A percentile compares a stretch with the other conserved stretches of the same genome.
These are phyloP conservation scores for Coprinopsis sp. DNA, from an alignment of 768 basidiomycete species.

Conservation along the genomic window DNA sequence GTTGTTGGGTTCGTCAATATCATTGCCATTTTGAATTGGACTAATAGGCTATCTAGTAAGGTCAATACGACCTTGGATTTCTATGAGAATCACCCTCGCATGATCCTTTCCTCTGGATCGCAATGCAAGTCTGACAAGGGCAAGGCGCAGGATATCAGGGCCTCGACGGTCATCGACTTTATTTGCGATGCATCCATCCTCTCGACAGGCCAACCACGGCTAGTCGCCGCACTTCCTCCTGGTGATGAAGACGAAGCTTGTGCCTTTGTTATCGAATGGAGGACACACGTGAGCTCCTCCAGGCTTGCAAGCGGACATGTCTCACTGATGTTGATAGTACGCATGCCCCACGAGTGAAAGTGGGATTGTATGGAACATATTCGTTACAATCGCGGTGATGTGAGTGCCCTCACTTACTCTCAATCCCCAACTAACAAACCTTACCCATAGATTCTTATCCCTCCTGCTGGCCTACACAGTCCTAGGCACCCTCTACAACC, in stretches of 20 bases:
- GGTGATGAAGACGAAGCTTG: slow-evolving; percentile 62
- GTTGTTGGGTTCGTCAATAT: slow-evolving; percentile 57
- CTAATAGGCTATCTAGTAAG: slow-evolving; percentile 30
- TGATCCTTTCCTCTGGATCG: slow-evolving; percentile 61
- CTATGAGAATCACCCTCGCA: slow-evolving; percentile 46
- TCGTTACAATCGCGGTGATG: slow-evolving; percentile 55
- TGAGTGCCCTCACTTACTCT: slow-evolving; percentile 30
- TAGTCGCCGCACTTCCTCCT: slow-evolving; percentile 68
- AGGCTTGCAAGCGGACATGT: not conserved
- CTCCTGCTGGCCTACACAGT: slow-evolving; percentile 62
- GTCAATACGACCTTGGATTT: slow-evolving; percentile 62
- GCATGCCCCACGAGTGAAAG: slow-evolving; percentile 70
- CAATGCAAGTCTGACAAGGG: slow-evolving; percentile 47
- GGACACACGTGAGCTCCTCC: slow-evolving; percentile 55
- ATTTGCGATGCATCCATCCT: slow-evolving; percentile 71
- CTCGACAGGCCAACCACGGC: slow-evolving; percentile 46
- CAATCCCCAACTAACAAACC: not conserved
- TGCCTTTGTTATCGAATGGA: slow-evolving; percentile 81
- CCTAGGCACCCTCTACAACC: slow-evolving; percentile 71
- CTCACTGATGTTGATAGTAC: slow-evolving; percentile 33
- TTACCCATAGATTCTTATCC: slow-evolving; percentile 44
- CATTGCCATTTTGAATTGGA: not conserved
- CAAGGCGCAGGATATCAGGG: slow-evolving; percentile 33
- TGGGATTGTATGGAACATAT: slow-evolving; percentile 44
- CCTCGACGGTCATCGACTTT: slow-evolving; percentile 70